phyloP scores from a whole-genome alignment of 148 eudicot genomes.

The Camellia sinensis region DNA sequence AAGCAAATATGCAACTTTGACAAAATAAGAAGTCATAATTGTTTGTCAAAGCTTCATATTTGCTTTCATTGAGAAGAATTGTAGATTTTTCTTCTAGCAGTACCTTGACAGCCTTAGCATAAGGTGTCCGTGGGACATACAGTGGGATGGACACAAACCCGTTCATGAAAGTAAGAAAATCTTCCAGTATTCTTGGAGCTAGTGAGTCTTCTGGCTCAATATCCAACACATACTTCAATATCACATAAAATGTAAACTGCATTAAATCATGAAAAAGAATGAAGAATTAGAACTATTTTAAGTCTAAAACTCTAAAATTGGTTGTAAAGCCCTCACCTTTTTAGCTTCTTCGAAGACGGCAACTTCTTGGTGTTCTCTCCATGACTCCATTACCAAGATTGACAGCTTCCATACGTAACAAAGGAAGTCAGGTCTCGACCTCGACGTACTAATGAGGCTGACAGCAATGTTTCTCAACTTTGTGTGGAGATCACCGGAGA shows the following conservation, averaged over 20 bases:
- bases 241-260: slow-evolving; percentile 22
- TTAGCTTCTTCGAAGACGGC: too few species aligned
- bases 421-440: too few species aligned
- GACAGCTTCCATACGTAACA: too few species aligned
- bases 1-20: neutral
- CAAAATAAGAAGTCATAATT: neutral
- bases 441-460: too few species aligned
- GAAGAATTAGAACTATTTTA: too few species aligned
- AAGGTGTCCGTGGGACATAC: slow-evolving; percentile 42
- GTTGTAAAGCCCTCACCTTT: too few species aligned
- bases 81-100: neutral
- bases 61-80: neutral
- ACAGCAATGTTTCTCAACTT: too few species aligned
- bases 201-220: slow-evolving; percentile 22
- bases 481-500: too few species aligned
- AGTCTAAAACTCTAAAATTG: too few species aligned
- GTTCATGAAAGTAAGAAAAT: slow-evolving; percentile 49
- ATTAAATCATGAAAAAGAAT: neutral
- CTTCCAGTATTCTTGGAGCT: slow-evolving; percentile 33
- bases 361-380: too few species aligned
- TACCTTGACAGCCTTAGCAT: slow-evolving; percentile 56
- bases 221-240: slow-evolving; percentile 25
- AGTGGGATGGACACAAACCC: slow-evolving; percentile 60
- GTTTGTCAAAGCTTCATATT: too few species aligned
- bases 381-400: too few species aligned